Conservation (phyloP, 768 basidiomycete species). For the Tulasnella sp. region DNA sequence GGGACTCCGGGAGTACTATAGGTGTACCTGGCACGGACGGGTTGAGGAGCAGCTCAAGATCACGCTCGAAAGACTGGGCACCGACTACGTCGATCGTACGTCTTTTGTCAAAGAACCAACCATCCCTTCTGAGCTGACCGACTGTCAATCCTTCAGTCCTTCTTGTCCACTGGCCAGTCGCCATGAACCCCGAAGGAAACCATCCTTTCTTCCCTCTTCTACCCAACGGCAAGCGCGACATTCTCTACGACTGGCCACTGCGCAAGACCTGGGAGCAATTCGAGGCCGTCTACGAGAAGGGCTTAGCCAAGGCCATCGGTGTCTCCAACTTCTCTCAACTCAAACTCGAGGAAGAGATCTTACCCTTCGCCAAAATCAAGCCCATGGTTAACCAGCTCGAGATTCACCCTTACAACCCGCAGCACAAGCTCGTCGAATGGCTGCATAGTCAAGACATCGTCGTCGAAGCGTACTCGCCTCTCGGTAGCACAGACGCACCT, state of each 20-base stretch:
- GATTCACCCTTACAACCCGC: conserved; percentile 57
- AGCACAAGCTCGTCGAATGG: conserved; percentile 51
- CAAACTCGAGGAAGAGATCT: conserved; percentile 10
- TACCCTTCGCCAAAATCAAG: conserved; percentile 2
- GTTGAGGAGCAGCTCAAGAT: conserved; percentile 51
- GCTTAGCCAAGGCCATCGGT: conserved; percentile 72
- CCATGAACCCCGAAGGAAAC: conserved; percentile 39
- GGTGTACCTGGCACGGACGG: conserved; percentile 40
- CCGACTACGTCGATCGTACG: conserved; percentile 55
- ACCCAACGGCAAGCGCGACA: conserved; percentile 41
- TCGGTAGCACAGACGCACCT: conserved; percentile 58
- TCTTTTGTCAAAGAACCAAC: not conserved
- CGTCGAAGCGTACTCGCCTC: conserved; percentile 67
- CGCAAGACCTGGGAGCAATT: conserved; percentile 70
- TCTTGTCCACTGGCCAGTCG: conserved; percentile 75
- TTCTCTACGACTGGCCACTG: conserved; percentile 57
- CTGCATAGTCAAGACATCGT: conserved; percentile 54
- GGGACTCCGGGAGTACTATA: conserved; percentile 5
- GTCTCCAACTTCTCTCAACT: conserved; percentile 17
- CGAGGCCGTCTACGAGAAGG: conserved; percentile 54
- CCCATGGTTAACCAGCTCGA: conserved; percentile 38
- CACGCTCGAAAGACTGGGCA: conserved; percentile 58
- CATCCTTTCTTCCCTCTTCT: conserved; percentile 20
- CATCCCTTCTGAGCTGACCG: not conserved
- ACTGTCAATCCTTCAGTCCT: conserved; percentile 33